phyloP scores from a whole-genome alignment of 345 rosid species.

The Pistacia atlantica region DNA sequence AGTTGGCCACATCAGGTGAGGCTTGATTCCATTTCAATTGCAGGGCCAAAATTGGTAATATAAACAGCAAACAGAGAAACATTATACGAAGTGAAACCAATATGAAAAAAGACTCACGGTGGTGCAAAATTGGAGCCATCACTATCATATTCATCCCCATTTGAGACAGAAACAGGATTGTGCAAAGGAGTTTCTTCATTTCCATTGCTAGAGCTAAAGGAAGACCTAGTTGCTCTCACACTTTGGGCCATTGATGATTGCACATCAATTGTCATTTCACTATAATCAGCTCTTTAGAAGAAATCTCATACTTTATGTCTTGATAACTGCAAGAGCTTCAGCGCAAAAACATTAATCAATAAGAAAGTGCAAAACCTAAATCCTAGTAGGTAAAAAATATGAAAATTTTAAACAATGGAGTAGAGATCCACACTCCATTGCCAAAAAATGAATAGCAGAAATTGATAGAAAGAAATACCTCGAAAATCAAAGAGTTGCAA shows the following conservation, averaged over 20 bases:
- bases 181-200: constrained; percentile 44
- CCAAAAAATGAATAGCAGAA: neutral
- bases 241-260: constrained; percentile 51
- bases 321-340: neutral
- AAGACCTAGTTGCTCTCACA: constrained; percentile 50
- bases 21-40: neutral
- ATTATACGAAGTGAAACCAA: neutral
- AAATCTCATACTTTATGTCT: constrained; percentile 14
- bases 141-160: constrained; percentile 75
- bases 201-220: constrained; percentile 51
- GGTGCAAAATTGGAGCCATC: constrained; percentile 70
- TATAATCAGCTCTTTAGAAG: neutral
- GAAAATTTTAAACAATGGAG: neutral
- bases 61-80: neutral
- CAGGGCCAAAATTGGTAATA: neutral
- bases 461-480: neutral
- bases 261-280: constrained; percentile 40
- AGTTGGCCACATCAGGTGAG: neutral
- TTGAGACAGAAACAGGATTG: constrained; percentile 42
- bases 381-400: neutral
- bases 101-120: constrained; percentile 36
- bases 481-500: neutral
- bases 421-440: neutral
- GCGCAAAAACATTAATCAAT: neutral
- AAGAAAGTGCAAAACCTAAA: neutral